These are phyloP conservation scores for Prunus mume DNA, from an alignment of 306 rosid species.

Conservation along the genomic window DNA sequence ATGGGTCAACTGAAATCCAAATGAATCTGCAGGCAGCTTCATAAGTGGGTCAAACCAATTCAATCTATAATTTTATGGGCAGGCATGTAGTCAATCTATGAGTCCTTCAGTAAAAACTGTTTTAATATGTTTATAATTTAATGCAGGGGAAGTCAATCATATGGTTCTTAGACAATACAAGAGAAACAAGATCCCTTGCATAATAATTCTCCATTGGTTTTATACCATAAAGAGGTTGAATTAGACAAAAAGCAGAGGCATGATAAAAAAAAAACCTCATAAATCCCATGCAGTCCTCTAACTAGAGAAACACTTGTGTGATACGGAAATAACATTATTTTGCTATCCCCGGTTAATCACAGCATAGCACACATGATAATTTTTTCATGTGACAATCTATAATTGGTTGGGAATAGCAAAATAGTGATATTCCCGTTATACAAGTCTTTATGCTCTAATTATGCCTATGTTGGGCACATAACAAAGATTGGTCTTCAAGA, in stretches of 20 bases:
- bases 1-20: constrained; percentile 7
- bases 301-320: too few relatives aligned
- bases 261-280: background rate
- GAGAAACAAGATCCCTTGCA: background rate
- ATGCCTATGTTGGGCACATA: background rate
- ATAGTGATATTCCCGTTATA: rapidly evolving
- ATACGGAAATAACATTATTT: too few relatives aligned
- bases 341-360: rapidly evolving
- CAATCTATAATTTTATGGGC: background rate
- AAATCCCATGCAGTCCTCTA: background rate
- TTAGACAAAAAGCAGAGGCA: background rate
- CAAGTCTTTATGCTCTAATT: background rate
- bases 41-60: constrained; percentile 14
- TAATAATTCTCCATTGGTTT: background rate
- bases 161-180: background rate
- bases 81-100: background rate
- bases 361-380: rapidly evolving
- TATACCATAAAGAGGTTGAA: background rate
- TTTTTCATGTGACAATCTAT: too few relatives aligned
- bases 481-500: constrained; percentile 6
- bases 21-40: constrained; percentile 1
- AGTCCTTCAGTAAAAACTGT: constrained; percentile 6
- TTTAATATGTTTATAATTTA: background rate
- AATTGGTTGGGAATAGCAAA: rapidly evolving
- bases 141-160: constrained; percentile 9